Evolutionary conservation across 257 asterid genomes (phyloP), one percentile per base, ranked within the genome.

Genomic region (Haberlea rhodopensis): DNA sequence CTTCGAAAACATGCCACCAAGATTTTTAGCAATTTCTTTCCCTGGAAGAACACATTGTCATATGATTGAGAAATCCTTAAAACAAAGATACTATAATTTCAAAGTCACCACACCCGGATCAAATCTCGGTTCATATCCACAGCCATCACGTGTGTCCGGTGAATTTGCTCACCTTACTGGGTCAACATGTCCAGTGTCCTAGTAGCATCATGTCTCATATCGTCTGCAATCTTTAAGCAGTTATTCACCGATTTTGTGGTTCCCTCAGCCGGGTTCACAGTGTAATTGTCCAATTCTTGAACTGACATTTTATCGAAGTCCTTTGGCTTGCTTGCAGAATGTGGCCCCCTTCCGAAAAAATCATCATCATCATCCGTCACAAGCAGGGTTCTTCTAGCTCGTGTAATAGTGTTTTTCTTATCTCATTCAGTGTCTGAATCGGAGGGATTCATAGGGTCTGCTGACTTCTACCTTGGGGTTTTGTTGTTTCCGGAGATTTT

Each of bases 1-100:
- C 95, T 51, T 87, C 1, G 97, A 83, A 57, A 94, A 94, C 99
- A 94, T 94, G 59, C 99, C 97, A 3, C 97, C 97, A 22, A 94
- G 95, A 77, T 76, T 83, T 84, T 88, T 87, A 94, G 68, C 76
- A 94, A 69, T 75, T 87, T 94, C 76, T 94, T 96, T 15, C 99
- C 99, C 97, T 94, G 60, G 15, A 69, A 65, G 6, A 48, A 23
- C 34, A 58, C 61, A 46, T 37, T 29, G 11, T 48, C 65, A 29
- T 23, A 21, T 3, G 20, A 24, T 60, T 23, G 8, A 29, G 10
- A 20, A 49, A 52, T 27, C 6, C 26, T 32, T 4, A 34, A 48
- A 22, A 63, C 2, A 11, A 3, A 56, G 29, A 58, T 29, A 0
- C 21, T 13, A 49, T 46, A 40, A 54, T 20, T 13, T 29, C 63